These are phyloP conservation scores for Fomitopsis serialis DNA, from an alignment of 768 basidiomycete genomes.

Conservation along the genomic window DNA sequence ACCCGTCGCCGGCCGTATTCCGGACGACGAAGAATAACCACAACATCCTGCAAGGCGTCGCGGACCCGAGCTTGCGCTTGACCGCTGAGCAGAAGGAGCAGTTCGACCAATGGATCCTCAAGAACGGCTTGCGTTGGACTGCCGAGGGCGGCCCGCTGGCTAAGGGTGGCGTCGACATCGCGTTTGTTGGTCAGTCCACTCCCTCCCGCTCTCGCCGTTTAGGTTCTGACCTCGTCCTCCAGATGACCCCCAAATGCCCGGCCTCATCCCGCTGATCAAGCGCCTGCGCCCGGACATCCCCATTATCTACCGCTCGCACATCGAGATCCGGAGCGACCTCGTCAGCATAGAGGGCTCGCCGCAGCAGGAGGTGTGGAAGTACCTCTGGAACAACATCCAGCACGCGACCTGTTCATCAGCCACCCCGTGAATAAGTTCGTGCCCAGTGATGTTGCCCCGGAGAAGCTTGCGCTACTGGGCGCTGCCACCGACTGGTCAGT, in stretches of 20 bases:
- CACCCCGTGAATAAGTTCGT: slow-evolving; percentile 96
- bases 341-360: slow-evolving; percentile 77
- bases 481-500: slow-evolving; percentile 83
- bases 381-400: slow-evolving; percentile 90
- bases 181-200: slow-evolving; percentile 66
- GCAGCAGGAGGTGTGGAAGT: slow-evolving; percentile 91
- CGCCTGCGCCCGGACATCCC: slow-evolving; percentile 80
- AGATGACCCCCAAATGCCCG: slow-evolving; percentile 93
- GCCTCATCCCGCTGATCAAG: slow-evolving; percentile 88
- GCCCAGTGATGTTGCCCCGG: slow-evolving; percentile 72
- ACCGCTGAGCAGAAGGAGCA: slow-evolving; percentile 72
- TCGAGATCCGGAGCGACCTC: slow-evolving; percentile 85
- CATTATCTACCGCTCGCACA: slow-evolving; percentile 92
- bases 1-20: slow-evolving; percentile 86
- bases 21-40: slow-evolving; percentile 94
- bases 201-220: background rate
- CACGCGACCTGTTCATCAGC: slow-evolving; percentile 84
- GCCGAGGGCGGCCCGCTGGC: slow-evolving; percentile 81
- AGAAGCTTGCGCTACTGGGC: slow-evolving; percentile 69
- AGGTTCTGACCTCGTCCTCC: slow-evolving; percentile 10
- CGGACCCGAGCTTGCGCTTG: slow-evolving; percentile 70
- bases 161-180: slow-evolving; percentile 78
- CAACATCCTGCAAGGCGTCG: slow-evolving; percentile 93
- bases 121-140: slow-evolving; percentile 87
- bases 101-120: slow-evolving; percentile 85